Percentiles rank a stretch among this genome's conserved stretches.
Evolutionary conservation across 2,329 filamentous ascomycete species (phyloP).

Genomic region (Aspergillus candidus): DNA sequence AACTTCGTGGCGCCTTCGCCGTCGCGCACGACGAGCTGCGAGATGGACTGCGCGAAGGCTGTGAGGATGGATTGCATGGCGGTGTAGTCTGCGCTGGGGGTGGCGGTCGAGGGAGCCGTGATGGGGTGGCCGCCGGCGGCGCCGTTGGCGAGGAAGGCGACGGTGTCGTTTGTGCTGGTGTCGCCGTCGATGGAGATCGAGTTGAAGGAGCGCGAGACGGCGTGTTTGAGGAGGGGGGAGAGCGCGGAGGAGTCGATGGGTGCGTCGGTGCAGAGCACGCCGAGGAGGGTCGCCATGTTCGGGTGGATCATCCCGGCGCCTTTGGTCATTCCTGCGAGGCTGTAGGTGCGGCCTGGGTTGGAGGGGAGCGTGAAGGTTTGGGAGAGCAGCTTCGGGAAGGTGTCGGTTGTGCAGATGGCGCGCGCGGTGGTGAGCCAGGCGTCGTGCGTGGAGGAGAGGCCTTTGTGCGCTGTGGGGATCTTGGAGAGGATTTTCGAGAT

Average conservation of each 20-base stretch:
- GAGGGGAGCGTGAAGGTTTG: slow-evolving; percentile 78
- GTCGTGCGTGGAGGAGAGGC: slow-evolving; percentile 67
- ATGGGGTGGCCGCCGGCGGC: slow-evolving; percentile 70
- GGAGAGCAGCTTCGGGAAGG: slow-evolving; percentile 92
- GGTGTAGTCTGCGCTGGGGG: slow-evolving; percentile 56
- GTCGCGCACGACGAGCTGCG: slow-evolving; percentile 89
- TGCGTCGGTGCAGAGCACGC: slow-evolving; percentile 86
- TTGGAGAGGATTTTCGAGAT: slow-evolving; percentile 82
- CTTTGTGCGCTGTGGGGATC: slow-evolving; percentile 68
- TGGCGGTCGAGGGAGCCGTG: slow-evolving; percentile 34
- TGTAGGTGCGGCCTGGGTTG: slow-evolving; percentile 67
- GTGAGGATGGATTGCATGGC: slow-evolving; percentile 67
- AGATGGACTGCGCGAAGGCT: slow-evolving; percentile 73
- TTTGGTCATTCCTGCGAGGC: slow-evolving; percentile 91
- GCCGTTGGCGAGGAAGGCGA: slow-evolving; percentile 91
- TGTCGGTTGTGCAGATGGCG: slow-evolving; percentile 97
- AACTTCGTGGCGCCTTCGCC: slow-evolving; percentile 98
- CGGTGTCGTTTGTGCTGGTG: slow-evolving; percentile 94
- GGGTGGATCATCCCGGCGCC: slow-evolving; percentile 99
- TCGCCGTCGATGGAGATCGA: slow-evolving; percentile 95
- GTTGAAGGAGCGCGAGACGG: slow-evolving; percentile 85
- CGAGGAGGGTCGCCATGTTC: slow-evolving; percentile 95
- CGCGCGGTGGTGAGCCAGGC: slow-evolving; percentile 82
- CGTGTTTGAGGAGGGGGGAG: slow-evolving; percentile 62
- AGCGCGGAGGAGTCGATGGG: slow-evolving; percentile 66